phyloP scores from a whole-genome alignment of 176 grass and related monocot genomes.

The Rhynchospora breviuscula region DNA sequence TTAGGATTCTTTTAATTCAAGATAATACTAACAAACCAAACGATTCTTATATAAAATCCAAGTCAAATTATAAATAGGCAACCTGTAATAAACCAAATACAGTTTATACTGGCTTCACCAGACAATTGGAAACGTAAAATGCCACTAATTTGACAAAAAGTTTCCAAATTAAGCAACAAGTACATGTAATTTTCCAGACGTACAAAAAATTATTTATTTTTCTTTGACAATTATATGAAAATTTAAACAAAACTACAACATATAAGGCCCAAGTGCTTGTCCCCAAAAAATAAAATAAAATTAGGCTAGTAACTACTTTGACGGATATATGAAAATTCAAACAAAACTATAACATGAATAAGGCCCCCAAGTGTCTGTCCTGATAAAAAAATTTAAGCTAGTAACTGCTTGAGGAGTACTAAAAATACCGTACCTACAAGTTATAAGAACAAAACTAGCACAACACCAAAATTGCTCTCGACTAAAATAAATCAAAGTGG shows the following conservation, averaged over 20 bases:
- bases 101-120: neutral
- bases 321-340: neutral
- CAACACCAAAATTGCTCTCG: conserved; percentile 12
- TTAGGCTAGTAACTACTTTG: conserved; percentile 3
- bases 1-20: neutral
- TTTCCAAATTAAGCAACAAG: neutral
- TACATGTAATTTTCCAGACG: neutral
- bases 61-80: neutral
- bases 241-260: conserved; percentile 15
- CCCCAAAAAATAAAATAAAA: neutral
- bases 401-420: neutral
- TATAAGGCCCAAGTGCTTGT: neutral
- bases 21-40: neutral
- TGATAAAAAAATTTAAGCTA: neutral
- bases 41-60: neutral
- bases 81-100: neutral
- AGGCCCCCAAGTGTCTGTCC: neutral
- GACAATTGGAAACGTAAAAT: neutral
- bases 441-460: neutral
- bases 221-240: neutral
- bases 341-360: neutral
- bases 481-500: conserved; percentile 9
- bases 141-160: neutral
- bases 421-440: conserved; percentile 9
- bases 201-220: conserved; percentile 1